Base-by-base conservation (phyloP, 192 early-diverging fungal genomes). In the Hyaloraphidium curvatum region DNA sequence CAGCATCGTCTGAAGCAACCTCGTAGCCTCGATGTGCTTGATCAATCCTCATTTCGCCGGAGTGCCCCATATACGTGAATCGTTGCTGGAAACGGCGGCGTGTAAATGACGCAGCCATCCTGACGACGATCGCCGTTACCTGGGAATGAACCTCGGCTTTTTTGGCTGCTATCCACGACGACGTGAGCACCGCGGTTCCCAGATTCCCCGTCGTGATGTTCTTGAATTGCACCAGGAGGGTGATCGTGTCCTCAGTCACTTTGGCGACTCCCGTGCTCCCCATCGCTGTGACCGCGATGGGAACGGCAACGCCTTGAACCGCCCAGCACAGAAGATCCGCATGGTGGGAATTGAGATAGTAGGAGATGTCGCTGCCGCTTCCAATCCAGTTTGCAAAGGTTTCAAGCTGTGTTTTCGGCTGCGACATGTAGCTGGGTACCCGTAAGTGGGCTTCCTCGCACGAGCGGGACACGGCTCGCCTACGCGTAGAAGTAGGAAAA, bases 231-330 rank as follows among this genome's bases (percentile, higher is more conserved):
- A 66, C 63, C 2, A 70, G 28, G 11, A 70, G 53, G 17, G 67
- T 69, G 48, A 69, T 69, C 11, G 67, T 69, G 40, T 69, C 67
- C 51, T 69, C 67, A 2, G 67, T 69, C n/a, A 61, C 65, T 17
- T 40, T 64, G 11, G 67, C 67, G 37, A 69, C 59, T 37, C 67
- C 67, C 14, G 67, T 55, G 3, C 58, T 54, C 0, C 62, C 67
- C n/a, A 55, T 48, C 4, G 67, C 67, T 16, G 27, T 51, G 21
- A 69, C 67, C 14, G 43, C 52, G 25, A 64, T 51, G 25, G 67
- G 67, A 5, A 54, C 31, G 26, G 66, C 62, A 23, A 25, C 39
- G 11, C 62, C 67, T 22, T 51, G 28, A 22, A 64, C 55, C 27
- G 43, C 54, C 67, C 67, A 69, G 17, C 59, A 58, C 26, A 60